Base-by-base conservation (phyloP, 805 yeast species). In the Metschnikowia dekortorum region DNA sequence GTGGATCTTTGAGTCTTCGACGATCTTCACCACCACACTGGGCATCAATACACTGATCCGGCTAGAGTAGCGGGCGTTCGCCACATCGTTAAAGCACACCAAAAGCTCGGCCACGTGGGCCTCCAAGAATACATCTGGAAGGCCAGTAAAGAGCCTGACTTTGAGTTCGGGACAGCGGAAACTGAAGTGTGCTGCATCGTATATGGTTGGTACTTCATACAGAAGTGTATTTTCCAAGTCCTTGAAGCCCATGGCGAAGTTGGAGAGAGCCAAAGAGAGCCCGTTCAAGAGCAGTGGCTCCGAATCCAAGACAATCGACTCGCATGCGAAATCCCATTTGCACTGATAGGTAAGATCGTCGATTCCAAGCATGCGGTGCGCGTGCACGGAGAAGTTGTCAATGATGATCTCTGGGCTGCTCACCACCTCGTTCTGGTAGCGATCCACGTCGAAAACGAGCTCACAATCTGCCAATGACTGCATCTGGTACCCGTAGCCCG, bases 301-400 rank as follows among this genome's bases (percentile, higher is more conserved):
- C 1, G 87, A 79, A 49, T 81, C 76, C 10, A 88, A 66, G 1
- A 58, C 50, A 4, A 90, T 68, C 4, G 70, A 72, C 8, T 91
- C 96, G 1, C 85, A 62, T 29, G 78, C 80, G 57, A 94, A 81
- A 52, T 86, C 91, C 99, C 99, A 94, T 52, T 87, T 84, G 60
- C 97, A 90, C 55, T 80, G 82, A 62, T 88, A 94, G 0, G 97
- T 89, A 0, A 92, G 89, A 62, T 89, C 96, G 7, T 75, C 71
- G 2, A 89, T 63, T 0, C 99, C 99, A 71, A 89, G 89, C 84
- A 91, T 83, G 60, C 98, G 75, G 65, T 92, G 96, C 0, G 96
- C 95, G 65, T 88, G 95, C 26, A 89, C 74, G 2, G 76, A 61
- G 10, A 86, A 62, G 0, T 85, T 83, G 60, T 85, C 86, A 44